Conservation (phyloP, 352 stramenopile genomes). For the Phytophthora crassamura region DNA sequence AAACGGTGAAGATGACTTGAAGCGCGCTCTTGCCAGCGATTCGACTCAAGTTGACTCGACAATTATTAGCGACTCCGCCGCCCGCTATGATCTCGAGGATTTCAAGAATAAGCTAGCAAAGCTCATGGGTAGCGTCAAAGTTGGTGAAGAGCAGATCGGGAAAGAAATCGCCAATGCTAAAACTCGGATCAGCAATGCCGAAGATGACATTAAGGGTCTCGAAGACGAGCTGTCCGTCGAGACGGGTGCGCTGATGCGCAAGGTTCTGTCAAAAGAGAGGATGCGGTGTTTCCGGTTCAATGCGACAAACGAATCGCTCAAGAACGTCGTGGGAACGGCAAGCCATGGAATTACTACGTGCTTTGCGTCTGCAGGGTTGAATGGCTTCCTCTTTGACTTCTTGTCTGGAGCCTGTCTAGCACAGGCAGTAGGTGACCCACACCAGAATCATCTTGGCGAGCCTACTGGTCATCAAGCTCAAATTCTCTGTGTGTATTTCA, state of each 20-base stretch:
- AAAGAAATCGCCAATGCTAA: slow-evolving; percentile 70
- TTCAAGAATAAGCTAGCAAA: slow-evolving; percentile 83
- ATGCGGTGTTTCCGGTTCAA: slow-evolving; percentile 84
- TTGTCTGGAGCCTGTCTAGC: slow-evolving; percentile 69
- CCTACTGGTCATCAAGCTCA: slow-evolving; percentile 68
- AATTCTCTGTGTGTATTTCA: slow-evolving; percentile 73
- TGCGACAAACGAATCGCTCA: slow-evolving; percentile 68
- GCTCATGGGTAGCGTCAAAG: slow-evolving; percentile 69
- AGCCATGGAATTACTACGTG: slow-evolving; percentile 74
- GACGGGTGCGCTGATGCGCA: slow-evolving; percentile 78
- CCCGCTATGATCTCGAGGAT: slow-evolving; percentile 75
- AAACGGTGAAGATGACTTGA: slow-evolving; percentile 73
- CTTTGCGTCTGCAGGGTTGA: slow-evolving; percentile 55
- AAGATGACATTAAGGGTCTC: slow-evolving; percentile 73
- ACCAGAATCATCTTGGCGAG: slow-evolving; percentile 69
- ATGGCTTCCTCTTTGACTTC: slow-evolving; percentile 67
- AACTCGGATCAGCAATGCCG: slow-evolving; percentile 69
- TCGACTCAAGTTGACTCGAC: slow-evolving; percentile 70
- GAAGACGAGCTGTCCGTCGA: slow-evolving; percentile 73
- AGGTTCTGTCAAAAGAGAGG: slow-evolving; percentile 63
- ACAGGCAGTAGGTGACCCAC: slow-evolving; percentile 66
- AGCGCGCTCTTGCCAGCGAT: slow-evolving; percentile 69
- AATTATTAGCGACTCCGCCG: slow-evolving; percentile 61
- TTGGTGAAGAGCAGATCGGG: slow-evolving; percentile 57
- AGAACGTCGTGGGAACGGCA: slow-evolving; percentile 75